Evolutionary conservation across 768 basidiomycete genomes (phyloP), one percentile per base, ranked within the genome.

Genomic region (Dacryopinax spathularia): DNA sequence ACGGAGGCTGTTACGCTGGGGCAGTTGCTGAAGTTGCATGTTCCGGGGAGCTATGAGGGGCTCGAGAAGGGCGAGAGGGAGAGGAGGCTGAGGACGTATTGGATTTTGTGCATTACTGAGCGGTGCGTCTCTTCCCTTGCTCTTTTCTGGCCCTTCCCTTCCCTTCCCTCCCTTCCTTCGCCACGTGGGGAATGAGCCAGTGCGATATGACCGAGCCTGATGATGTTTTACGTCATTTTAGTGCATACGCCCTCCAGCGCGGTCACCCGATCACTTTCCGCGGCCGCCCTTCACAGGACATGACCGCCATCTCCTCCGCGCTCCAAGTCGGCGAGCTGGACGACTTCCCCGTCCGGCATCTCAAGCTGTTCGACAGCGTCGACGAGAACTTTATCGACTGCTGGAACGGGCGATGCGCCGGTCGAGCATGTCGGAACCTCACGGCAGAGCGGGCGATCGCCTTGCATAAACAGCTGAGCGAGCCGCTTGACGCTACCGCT

Each of bases 241-340:
- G 70, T 15, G 70, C 69, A 25, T 70, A 68, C 35, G 68, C 70
- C 2, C 25, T 70, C n/a, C 70, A 70, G 63, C 65, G 67, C n/a
- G 63, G 62, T 3, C 67, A 67, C 9, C 61, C 35, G 18, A 65
- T 68, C 34, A 35, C 65, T 16, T 68, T 68, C 61, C 27, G 64
- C 15, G 67, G 67, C 37, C 20, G 43, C 34, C 13, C 59, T 62
- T 36, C 62, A 34, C 33, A 62, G 33, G 35, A 27, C 39, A 29
- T 39, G 34, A 35, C 33, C 33, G 22, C 44, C 4, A 31, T 65
- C 9, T 33, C 39, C 35, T 5, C 16, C 34, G 15, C 5, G 62
- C 13, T 62, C 33, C 56, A 65, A 25, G 48, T 56, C 20, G 13
- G 33, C 59, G 43, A 44, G 43, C 43, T 44, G 43, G 20, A 62